These are phyloP conservation scores for Scheffersomyces coipomensis DNA, from an alignment of 805 yeast species.

Conservation along the genomic window DNA sequence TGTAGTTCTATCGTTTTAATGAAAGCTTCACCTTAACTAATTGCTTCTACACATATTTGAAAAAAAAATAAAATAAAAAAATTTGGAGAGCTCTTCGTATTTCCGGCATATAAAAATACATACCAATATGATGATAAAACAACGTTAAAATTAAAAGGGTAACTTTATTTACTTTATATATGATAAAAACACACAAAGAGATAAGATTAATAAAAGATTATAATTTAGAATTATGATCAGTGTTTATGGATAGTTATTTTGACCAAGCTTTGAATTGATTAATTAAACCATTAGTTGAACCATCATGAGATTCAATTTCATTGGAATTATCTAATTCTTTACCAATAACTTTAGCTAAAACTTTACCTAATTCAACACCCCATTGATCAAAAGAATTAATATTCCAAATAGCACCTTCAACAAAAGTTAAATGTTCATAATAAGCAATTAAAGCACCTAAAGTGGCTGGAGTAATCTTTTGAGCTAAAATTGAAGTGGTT, in stretches of 20 bases:
- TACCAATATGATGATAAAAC: too few species aligned
- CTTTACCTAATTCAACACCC: slow-evolving; percentile 99
- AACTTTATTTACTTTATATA: too few species aligned
- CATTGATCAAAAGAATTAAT: slow-evolving; percentile 99
- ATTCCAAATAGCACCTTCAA: slow-evolving; percentile 99
- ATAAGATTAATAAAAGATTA: neutral
- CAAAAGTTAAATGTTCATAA: slow-evolving; percentile 96
- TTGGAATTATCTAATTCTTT: slow-evolving; percentile 71
- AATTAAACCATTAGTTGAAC: slow-evolving; percentile 87
- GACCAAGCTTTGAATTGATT: slow-evolving; percentile 93
- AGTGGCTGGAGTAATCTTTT: slow-evolving; percentile 94
- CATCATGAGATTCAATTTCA: slow-evolving; percentile 72
- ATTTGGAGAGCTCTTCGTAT: too few species aligned
- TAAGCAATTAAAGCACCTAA: slow-evolving; percentile 96
- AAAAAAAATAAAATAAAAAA: too few species aligned
- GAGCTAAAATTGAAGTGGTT: slow-evolving; percentile 94
- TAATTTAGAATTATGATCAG: neutral
- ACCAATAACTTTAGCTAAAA: slow-evolving; percentile 93
- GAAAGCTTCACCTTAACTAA: too few species aligned
- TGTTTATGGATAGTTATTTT: slow-evolving; percentile 6
- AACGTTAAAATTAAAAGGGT: too few species aligned
- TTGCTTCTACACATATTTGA: too few species aligned
- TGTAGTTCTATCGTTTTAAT: too few species aligned
- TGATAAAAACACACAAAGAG: neutral
- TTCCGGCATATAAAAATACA: too few species aligned